Evolutionary conservation across 176 grass and related monocot species (phyloP).

Genomic region (Puya raimondii): DNA sequence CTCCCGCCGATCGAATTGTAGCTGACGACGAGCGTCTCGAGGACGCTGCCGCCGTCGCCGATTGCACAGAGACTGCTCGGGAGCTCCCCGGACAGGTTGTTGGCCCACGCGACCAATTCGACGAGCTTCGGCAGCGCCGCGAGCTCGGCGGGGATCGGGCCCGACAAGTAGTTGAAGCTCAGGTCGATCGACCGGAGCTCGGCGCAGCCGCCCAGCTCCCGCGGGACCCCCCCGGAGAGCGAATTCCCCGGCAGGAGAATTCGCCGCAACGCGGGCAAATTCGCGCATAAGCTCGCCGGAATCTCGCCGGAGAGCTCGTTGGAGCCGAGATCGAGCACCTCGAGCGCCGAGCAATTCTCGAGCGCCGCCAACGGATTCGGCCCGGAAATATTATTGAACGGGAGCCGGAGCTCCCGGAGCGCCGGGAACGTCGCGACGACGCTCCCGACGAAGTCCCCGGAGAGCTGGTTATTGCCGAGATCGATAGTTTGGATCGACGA

Average conservation of each 20-base stretch:
- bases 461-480: conserved; percentile 64
- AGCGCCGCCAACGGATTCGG: conserved; percentile 42
- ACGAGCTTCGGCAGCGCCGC: conserved; percentile 45
- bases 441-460: conserved; percentile 48
- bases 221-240: conserved; percentile 46
- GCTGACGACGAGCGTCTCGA: conserved; percentile 82
- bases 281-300: conserved; percentile 42
- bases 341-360: conserved; percentile 44
- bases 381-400: conserved; percentile 81
- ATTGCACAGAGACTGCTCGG: conserved; percentile 59
- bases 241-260: conserved; percentile 72
- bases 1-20: conserved; percentile 63
- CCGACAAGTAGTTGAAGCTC: conserved; percentile 72
- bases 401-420: conserved; percentile 43
- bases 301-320: conserved; percentile 57
- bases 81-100: conserved; percentile 60
- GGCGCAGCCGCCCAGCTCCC: conserved; percentile 44
- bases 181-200: conserved; percentile 75
- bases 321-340: conserved; percentile 66
- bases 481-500: conserved; percentile 47
- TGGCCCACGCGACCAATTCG: conserved; percentile 87
- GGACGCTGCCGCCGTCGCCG: neutral
- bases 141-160: conserved; percentile 41
- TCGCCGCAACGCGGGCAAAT: conserved; percentile 37
- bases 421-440: conserved; percentile 61